Evolutionary conservation across 768 basidiomycete genomes (phyloP).

Genomic region (Chalciporus chontae): DNA sequence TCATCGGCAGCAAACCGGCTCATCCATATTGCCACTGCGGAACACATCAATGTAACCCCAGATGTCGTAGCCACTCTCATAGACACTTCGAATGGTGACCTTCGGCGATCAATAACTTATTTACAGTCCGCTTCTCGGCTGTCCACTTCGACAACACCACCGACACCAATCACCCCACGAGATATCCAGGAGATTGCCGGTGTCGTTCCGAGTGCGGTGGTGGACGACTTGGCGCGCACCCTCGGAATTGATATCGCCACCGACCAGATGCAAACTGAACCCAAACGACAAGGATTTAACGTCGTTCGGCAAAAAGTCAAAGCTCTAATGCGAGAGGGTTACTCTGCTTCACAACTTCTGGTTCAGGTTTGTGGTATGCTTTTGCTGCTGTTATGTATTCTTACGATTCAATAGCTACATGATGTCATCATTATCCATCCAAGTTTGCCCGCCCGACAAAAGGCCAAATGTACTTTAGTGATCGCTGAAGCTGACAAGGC

Average conservation of each 20-base stretch:
- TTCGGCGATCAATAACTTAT: slow-evolving; percentile 96
- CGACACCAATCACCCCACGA: slow-evolving; percentile 64
- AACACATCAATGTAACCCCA: slow-evolving; percentile 56
- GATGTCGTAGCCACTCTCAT: slow-evolving; percentile 73
- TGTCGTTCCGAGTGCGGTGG: slow-evolving; percentile 75
- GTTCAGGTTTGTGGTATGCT: slow-evolving; percentile 60
- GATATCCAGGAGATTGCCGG: slow-evolving; percentile 98
- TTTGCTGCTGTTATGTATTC: slow-evolving; percentile 4
- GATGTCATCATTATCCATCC: slow-evolving; percentile 86
- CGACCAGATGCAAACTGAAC: slow-evolving; percentile 46
- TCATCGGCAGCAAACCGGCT: slow-evolving; percentile 73
- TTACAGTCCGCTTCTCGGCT: slow-evolving; percentile 93
- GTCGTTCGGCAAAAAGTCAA: slow-evolving; percentile 69
- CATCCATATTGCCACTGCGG: slow-evolving; percentile 72
- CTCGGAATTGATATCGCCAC: slow-evolving; percentile 67
- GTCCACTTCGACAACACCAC: slow-evolving; percentile 68
- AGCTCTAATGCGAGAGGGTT: slow-evolving; percentile 80
- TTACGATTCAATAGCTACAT: slow-evolving; percentile 60
- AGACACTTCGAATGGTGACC: slow-evolving; percentile 81
- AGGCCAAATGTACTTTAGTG: slow-evolving; percentile 73
- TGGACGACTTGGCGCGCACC: slow-evolving; percentile 63
- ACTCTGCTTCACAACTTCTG: slow-evolving; percentile 86
- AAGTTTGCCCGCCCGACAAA: slow-evolving; percentile 73
- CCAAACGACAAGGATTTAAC: slow-evolving; percentile 46
- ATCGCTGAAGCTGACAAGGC: slow-evolving; percentile 97